Percentiles rank a stretch among this genome's conserved stretches.
These are phyloP conservation scores for Terfezia claveryi DNA, from an alignment of 495 filamentous ascomycete genomes.

Conservation along the genomic window DNA sequence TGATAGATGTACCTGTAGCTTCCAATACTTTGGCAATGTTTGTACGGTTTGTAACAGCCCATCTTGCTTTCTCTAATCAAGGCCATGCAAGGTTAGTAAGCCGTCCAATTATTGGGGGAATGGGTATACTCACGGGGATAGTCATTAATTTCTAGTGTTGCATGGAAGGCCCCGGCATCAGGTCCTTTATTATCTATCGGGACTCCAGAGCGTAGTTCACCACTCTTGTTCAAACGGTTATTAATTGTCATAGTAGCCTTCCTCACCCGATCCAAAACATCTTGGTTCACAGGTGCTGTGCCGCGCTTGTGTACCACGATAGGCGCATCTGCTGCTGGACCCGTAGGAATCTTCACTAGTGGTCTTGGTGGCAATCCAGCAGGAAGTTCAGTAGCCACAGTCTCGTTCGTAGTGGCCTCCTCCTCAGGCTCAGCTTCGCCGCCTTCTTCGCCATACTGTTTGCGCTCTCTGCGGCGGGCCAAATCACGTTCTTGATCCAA, in stretches of 20 bases:
- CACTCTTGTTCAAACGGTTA: slow-evolving; percentile 61
- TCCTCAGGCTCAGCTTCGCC: slow-evolving; percentile 71
- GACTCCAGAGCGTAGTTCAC: slow-evolving; percentile 69
- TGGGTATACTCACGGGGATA: slow-evolving; percentile 51
- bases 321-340: slow-evolving; percentile 35
- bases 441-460: slow-evolving; percentile 72
- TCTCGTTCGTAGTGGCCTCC: slow-evolving; percentile 22
- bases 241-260: slow-evolving; percentile 72
- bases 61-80: slow-evolving; percentile 67
- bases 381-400: slow-evolving; percentile 1
- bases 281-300: slow-evolving; percentile 33
- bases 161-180: slow-evolving; percentile 91
- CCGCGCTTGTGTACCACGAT: slow-evolving; percentile 53
- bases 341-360: slow-evolving; percentile 21
- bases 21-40: slow-evolving; percentile 98
- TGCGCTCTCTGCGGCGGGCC: slow-evolving; percentile 61
- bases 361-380: neutral
- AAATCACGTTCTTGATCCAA: slow-evolving; percentile 79
- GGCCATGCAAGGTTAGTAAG: slow-evolving; percentile 11
- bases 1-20: slow-evolving; percentile 84
- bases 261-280: slow-evolving; percentile 59
- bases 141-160: slow-evolving; percentile 96
- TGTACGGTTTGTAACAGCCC: slow-evolving; percentile 95
- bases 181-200: slow-evolving; percentile 98
- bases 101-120: neutral